Conservation (phyloP, 805 yeast genomes). For the Candida palmyrensis region DNA sequence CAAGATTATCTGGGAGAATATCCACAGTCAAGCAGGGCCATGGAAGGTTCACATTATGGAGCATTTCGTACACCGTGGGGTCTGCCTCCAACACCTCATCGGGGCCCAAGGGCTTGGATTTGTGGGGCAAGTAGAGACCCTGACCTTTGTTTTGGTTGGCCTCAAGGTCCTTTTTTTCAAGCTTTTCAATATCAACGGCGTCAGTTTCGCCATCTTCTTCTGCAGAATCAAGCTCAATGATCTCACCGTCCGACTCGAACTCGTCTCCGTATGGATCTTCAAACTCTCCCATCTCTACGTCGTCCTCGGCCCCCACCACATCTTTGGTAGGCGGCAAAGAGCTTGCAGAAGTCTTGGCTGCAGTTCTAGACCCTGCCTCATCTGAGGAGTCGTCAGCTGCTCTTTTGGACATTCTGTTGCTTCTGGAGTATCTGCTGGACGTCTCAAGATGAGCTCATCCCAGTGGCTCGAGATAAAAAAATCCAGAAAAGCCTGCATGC, state of each 20-base stretch:
- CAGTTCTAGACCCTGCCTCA: slow-evolving; percentile 17
- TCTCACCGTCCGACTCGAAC: slow-evolving; percentile 86
- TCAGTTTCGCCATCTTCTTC: slow-evolving; percentile 38
- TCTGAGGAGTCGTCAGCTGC: slow-evolving; percentile 25
- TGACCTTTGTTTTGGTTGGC: slow-evolving; percentile 23
- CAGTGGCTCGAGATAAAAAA: neutral
- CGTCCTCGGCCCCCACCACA: slow-evolving; percentile 15
- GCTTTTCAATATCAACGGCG: slow-evolving; percentile 32
- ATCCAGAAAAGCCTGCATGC: neutral
- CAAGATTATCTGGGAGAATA: slow-evolving; percentile 78
- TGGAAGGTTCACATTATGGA: slow-evolving; percentile 87
- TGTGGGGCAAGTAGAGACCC: slow-evolving; percentile 77
- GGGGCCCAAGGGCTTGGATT: slow-evolving; percentile 85
- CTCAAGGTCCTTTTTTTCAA: slow-evolving; percentile 30
- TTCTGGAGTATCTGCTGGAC: too few relatives aligned
- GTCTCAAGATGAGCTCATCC: neutral
- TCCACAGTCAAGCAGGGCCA: slow-evolving; percentile 97
- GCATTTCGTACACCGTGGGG: slow-evolving; percentile 93
- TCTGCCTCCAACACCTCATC: slow-evolving; percentile 96
- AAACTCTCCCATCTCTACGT: slow-evolving; percentile 72
- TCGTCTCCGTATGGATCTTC: slow-evolving; percentile 91
- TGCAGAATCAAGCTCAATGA: slow-evolving; percentile 66
- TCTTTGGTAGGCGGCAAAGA: slow-evolving; percentile 38
- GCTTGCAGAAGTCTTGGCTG: slow-evolving; percentile 29
- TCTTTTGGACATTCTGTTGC: slow-evolving; percentile 64